Percentiles rank a stretch among this genome's conserved stretches.
phyloP scores from a whole-genome alignment of 202 grass and related monocot species.

The Dendrocalamus latiflorus region DNA sequence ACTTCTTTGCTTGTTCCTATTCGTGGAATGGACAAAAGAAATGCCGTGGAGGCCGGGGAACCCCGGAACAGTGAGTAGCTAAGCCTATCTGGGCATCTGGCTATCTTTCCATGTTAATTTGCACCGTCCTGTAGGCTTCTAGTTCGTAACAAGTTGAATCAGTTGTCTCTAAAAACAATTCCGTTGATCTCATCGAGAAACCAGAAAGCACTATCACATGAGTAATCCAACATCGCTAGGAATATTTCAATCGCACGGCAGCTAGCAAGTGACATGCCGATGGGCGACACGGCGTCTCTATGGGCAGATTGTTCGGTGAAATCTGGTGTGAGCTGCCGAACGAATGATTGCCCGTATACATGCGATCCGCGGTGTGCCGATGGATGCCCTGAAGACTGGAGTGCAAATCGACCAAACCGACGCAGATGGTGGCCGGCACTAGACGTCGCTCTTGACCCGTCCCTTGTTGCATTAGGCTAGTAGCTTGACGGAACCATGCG shows the following conservation, averaged over 20 bases:
- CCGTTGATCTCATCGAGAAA: background rate
- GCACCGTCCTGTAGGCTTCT: background rate
- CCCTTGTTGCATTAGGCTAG: background rate
- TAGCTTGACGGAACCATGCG: background rate
- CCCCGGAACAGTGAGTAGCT: background rate
- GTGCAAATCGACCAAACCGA: slow-evolving; percentile 11
- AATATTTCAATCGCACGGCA: background rate
- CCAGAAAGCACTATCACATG: background rate
- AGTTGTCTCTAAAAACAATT: background rate
- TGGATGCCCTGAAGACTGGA: background rate
- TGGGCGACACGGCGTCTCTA: background rate
- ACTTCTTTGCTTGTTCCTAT: background rate
- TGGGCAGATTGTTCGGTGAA: background rate
- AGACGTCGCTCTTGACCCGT: background rate
- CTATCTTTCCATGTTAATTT: too few species aligned
- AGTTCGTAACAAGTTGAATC: background rate
- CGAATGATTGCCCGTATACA: background rate
- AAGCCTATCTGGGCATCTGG: background rate
- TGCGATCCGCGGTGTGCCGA: background rate
- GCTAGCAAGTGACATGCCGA: background rate
- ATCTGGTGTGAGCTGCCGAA: background rate
- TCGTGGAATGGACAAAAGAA: background rate
- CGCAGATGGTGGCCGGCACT: background rate
- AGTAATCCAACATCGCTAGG: background rate
- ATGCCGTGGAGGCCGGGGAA: slow-evolving; percentile 8